Conservation (phyloP, 2,329 filamentous ascomycete genomes). For the Colletotrichum tropicicola region DNA sequence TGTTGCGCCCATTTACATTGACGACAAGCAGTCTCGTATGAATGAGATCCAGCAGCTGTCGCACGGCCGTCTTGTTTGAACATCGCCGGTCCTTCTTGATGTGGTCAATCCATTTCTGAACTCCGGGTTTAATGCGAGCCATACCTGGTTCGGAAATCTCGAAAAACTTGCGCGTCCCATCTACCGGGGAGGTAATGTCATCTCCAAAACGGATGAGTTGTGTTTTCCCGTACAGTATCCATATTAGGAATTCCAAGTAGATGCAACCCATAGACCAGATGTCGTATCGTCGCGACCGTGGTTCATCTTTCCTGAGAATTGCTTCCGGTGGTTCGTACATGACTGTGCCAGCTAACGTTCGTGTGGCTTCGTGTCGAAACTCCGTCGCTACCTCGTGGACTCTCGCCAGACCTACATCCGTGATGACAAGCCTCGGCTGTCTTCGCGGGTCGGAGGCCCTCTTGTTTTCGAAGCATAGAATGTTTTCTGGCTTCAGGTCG, state of each 20-base stretch:
- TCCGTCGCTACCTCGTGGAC: neutral
- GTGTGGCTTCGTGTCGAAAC: neutral
- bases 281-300: conserved; percentile 37
- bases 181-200: neutral
- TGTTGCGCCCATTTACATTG: neutral
- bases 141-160: neutral
- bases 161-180: neutral
- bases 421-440: neutral
- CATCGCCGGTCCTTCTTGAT: neutral
- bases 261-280: conserved; percentile 43
- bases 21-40: neutral
- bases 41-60: neutral
- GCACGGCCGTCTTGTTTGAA: neutral
- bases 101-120: conserved; percentile 4
- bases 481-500: conserved; percentile 22
- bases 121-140: neutral
- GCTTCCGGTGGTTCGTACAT: conserved; percentile 17
- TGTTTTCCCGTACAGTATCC: conserved; percentile 33
- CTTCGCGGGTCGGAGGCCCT: neutral
- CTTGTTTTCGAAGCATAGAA: neutral
- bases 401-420: neutral
- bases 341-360: neutral
- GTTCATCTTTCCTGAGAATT: neutral
- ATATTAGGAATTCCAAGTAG: conserved; percentile 38
- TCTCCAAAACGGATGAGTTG: neutral